A percentile compares a stretch with the other conserved stretches of the same genome.
Conservation (phyloP, 2,329 filamentous ascomycete genomes). For the Neopestalotiopsis sp. region DNA sequence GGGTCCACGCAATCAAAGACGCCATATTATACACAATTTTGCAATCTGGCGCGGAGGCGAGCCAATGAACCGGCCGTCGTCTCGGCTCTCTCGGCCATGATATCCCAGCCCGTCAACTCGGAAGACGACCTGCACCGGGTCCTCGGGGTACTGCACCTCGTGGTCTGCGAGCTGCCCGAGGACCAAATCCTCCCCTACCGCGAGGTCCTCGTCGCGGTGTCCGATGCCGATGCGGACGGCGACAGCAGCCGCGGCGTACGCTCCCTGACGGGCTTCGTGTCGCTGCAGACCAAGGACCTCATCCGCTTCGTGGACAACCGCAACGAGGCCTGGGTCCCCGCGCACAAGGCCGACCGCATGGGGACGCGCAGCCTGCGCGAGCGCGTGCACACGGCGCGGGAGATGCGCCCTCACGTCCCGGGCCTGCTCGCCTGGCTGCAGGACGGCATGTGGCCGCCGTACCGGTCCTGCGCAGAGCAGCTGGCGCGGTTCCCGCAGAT, state of each 20-base stretch:
- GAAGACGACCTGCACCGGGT: background rate
- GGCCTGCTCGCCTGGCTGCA: slow-evolving; percentile 6
- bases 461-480: background rate
- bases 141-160: background rate
- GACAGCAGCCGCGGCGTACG: background rate
- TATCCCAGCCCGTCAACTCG: background rate
- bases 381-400: slow-evolving; percentile 1
- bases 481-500: slow-evolving; percentile 7
- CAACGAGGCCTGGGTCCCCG: slow-evolving; percentile 8
- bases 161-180: background rate
- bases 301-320: slow-evolving; percentile 4
- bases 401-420: background rate
- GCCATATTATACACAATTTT: background rate
- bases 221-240: background rate
- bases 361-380: background rate
- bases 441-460: background rate
- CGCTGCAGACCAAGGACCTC: background rate
- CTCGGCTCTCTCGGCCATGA: background rate
- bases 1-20: background rate
- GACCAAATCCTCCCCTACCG: background rate
- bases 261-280: background rate
- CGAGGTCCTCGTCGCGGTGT: background rate
- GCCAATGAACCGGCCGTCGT: background rate
- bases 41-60: background rate
- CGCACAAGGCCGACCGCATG: background rate